Base-by-base conservation (phyloP, 2,329 filamentous ascomycete species). In the Talaromyces pinophilus region DNA sequence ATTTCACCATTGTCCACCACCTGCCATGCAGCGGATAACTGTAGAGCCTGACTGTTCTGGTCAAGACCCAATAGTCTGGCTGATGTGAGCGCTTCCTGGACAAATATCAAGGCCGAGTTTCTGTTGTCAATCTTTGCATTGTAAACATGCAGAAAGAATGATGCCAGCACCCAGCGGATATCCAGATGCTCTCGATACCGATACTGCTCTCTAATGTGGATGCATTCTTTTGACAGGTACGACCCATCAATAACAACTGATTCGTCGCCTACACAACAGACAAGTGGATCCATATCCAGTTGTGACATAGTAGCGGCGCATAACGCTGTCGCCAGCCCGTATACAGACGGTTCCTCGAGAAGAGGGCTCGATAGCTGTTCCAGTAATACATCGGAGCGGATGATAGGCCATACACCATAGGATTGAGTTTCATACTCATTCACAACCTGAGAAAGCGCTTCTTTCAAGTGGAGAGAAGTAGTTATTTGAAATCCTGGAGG, bases 301-400 rank as follows among this genome's bases (percentile, higher is more conserved):
- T 76, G 74, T 7, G 73, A 72, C 72, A 76, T 75, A 13, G 74
- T 75, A 3, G 74, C 73, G 0, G 74, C 74, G 48, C 72, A 76
- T 19, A 76, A 70, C 5, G 74, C 74, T 22, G 71, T 68, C 5
- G 67, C 67, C 35, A 75, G 67, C 62, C 70, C 72, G 13, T 68
- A 67, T 5, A 68, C 62, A 5, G 63, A 67, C 1, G 59, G 35
- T 6, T 65, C 57, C 2, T 68, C 59, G 5, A 65, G 30, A 5
- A 57, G 33, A 5, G 17, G 33, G 19, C 55, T 46, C 72, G 40
- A 10, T 48, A 67, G 8, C 63, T 33, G n/a, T 28, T 65, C 35
- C 3, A 74, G 17, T 0, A 75, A 64, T 11, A 35, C 61, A 15
- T 72, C 62, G 8, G 68, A 67, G 38, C 74, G 66, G 17, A 76